Percentiles rank a stretch among this genome's conserved stretches.
Conservation (phyloP, 257 asterid genomes). For the Agastache rugosa region DNA sequence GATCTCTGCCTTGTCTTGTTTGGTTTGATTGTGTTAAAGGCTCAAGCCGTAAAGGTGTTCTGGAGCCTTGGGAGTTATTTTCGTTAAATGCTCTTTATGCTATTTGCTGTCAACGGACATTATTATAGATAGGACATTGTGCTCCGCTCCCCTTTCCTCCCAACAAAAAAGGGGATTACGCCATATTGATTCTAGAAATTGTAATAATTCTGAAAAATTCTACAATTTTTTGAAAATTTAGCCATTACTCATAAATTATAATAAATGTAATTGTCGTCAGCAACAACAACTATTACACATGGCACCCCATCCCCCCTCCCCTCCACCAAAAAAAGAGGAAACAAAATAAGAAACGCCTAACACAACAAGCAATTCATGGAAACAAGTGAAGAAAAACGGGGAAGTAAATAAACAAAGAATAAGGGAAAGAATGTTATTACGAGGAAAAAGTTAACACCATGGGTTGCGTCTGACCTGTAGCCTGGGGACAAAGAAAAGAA, state of each 20-base stretch:
- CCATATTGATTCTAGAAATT: constrained; percentile 6
- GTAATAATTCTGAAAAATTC: background rate
- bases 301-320: background rate
- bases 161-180: background rate
- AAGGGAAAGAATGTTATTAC: background rate
- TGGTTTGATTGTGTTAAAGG: constrained; percentile 28
- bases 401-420: background rate
- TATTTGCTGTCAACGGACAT: background rate
- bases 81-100: background rate
- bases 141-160: background rate
- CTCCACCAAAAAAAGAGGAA: background rate
- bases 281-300: background rate
- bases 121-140: background rate
- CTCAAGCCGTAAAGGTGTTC: constrained; percentile 23
- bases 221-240: background rate
- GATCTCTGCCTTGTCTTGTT: constrained; percentile 43
- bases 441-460: background rate
- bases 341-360: background rate
- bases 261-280: background rate
- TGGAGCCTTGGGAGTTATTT: constrained; percentile 23
- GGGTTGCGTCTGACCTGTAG: background rate
- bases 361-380: background rate
- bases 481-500: background rate
- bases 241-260: constrained; percentile 17
- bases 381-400: constrained; percentile 6